Base-by-base conservation (phyloP, 306 rosid species). In the Pachyrhizus erosus region DNA sequence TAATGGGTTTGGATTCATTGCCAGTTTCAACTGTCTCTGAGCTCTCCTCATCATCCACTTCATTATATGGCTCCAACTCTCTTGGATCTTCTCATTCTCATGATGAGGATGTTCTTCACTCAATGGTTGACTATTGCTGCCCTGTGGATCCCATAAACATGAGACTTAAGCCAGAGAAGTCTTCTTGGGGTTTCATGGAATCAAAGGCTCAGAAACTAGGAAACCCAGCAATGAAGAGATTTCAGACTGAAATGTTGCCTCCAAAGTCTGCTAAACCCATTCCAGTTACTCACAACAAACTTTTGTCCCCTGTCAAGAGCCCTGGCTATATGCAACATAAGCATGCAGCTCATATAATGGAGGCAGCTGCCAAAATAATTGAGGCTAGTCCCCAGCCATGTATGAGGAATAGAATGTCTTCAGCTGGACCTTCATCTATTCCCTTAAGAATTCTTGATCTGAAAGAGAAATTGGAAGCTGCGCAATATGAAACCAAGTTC, bases 1-100 rank as follows among this genome's bases (percentile, higher is more conserved):
- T 93, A 51, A 93, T 93, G 98, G 98, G 97, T 57, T 85, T 93
- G 88, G 94, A 93, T 76, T 86, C 91, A 31, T 78, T 93, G 84
- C 94, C 96, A 24, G 83, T 84, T 77, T 75, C 88, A 17, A 85
- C 64, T 18, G 75, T 70, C 10, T n/a, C 81, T 0, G 91, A 89
- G 82, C 80, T 86, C 62, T 87, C 87, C 20, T 61, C 82, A 15
- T 33, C 40, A 17, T 89, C 90, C 65, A 71, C 87, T 66, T 55
- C 78, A 14, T 80, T 55, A 17, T 49, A 84, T 61, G 91, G 89
- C 23, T 77, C 90, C 64, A 42, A 40, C 84, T 84, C 91, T 20
- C 77, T 79, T 52, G 73, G 84, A 81, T 81, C 85, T 31, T 80
- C 88, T 79, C 88, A 75, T 74, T 74, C 79, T 75, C 86, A 76